Conservation (phyloP, 306 rosid genomes). For the Ceratonia siliqua region DNA sequence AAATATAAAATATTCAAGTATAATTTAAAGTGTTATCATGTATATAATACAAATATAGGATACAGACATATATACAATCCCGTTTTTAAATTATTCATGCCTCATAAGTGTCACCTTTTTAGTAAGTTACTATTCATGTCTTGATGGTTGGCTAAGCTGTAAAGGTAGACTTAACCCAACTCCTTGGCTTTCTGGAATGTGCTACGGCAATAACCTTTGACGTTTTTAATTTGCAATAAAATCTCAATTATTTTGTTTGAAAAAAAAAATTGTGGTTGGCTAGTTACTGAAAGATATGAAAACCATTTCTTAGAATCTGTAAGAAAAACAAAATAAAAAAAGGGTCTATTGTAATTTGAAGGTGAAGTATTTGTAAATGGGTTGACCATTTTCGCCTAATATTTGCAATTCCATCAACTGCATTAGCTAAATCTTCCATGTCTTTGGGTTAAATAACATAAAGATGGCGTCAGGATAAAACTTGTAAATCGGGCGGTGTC, state of each 20-base stretch:
- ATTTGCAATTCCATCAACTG: background rate
- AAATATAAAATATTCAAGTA: too few species aligned
- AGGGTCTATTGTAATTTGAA: background rate
- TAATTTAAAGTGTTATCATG: too few species aligned
- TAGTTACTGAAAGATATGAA: background rate
- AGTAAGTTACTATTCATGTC: background rate
- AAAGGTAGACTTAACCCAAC: constrained; percentile 23
- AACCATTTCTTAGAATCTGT: background rate
- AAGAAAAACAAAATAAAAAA: background rate
- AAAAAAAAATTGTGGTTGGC: background rate
- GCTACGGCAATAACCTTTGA: constrained; percentile 33
- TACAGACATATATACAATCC: too few species aligned
- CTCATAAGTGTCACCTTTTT: background rate
- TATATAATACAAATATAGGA: too few species aligned
- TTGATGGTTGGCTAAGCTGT: constrained; percentile 31
- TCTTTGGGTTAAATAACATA: background rate
- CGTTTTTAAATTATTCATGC: too few species aligned
- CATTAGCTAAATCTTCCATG: constrained; percentile 8
- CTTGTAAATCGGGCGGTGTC: constrained; percentile 25
- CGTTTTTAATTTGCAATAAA: background rate
- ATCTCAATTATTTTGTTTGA: too few species aligned
- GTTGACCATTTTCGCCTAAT: background rate
- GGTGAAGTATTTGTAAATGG: background rate
- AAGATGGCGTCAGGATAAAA: constrained; percentile 26
- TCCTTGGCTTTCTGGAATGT: constrained; percentile 33